Evolutionary conservation across 2,329 filamentous ascomycete species (phyloP).

Genomic region (Phialophora verrucosa): DNA sequence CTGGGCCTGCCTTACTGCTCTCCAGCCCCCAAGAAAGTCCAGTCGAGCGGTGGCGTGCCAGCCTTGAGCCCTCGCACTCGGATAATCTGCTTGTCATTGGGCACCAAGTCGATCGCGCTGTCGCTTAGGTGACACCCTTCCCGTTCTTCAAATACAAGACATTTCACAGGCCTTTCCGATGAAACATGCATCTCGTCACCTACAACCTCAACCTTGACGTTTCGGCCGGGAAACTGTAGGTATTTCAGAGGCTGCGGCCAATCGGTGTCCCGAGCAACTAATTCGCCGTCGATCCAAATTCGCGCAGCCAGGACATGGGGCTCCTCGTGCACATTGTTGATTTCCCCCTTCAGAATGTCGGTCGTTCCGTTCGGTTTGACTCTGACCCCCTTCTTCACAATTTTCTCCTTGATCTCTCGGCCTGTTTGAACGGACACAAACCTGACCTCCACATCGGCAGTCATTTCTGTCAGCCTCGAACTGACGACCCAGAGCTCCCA

Average conservation of each 20-base stretch:
- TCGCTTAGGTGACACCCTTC: slow-evolving; percentile 61
- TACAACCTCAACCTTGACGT: slow-evolving; percentile 53
- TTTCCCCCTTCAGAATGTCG: slow-evolving; percentile 56
- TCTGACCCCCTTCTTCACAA: slow-evolving; percentile 55
- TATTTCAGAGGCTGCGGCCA: slow-evolving; percentile 68
- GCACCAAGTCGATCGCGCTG: slow-evolving; percentile 63
- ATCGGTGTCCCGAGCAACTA: slow-evolving; percentile 62
- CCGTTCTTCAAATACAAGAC: slow-evolving; percentile 65
- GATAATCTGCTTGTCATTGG: slow-evolving; percentile 61
- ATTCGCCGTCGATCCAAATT: slow-evolving; percentile 58
- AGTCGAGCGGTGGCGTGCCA: slow-evolving; percentile 35
- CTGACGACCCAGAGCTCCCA: slow-evolving; percentile 65
- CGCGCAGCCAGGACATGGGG: slow-evolving; percentile 61
- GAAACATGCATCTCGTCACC: slow-evolving; percentile 54
- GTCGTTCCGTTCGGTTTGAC: slow-evolving; percentile 63
- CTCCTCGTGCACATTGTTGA: slow-evolving; percentile 56
- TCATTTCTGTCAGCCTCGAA: slow-evolving; percentile 47
- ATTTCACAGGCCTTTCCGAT: slow-evolving; percentile 61
- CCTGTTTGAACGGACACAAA: slow-evolving; percentile 63
- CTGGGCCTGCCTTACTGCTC: slow-evolving; percentile 36
- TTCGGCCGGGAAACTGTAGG: slow-evolving; percentile 59
- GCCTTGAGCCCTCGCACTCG: slow-evolving; percentile 39
- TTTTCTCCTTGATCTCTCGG: slow-evolving; percentile 58
- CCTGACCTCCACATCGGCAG: slow-evolving; percentile 48
- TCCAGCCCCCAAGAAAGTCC: slow-evolving; percentile 40